Conservation (phyloP, 169 alveolate genomes). For the Plasmodium vivax region DNA sequence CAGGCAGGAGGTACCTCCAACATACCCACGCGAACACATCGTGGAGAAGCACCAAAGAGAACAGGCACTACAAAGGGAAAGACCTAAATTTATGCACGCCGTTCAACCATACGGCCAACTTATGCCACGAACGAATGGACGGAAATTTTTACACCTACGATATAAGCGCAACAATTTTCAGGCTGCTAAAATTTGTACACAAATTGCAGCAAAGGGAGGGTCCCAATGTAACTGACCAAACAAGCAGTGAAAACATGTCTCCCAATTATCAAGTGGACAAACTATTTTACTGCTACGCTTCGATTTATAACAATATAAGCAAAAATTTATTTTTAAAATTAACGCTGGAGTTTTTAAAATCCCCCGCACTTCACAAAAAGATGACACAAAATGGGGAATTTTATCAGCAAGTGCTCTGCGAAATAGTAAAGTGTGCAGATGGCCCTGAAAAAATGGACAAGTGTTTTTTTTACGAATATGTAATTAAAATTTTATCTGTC, state of each 20-base stretch:
- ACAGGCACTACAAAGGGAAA: conserved; percentile 8
- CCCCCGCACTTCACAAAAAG: conserved; percentile 15
- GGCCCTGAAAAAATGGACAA: conserved; percentile 20
- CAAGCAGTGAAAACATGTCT: not conserved
- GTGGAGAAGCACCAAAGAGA: not conserved
- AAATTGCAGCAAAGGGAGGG: conserved; percentile 27
- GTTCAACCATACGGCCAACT: conserved; percentile 37
- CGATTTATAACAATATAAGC: conserved; percentile 31
- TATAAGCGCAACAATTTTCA: conserved; percentile 32
- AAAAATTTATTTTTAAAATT: conserved; percentile 50
- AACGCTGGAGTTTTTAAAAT: conserved; percentile 32
- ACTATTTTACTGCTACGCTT: conserved; percentile 57
- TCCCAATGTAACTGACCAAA: not conserved
- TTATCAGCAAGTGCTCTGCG: conserved; percentile 39
- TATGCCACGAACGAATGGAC: conserved; percentile 59
- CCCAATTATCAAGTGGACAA: conserved; percentile 34
- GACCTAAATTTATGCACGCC: conserved; percentile 45
- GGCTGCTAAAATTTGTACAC: conserved; percentile 54
- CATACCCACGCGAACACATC: not conserved
- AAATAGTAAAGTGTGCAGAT: conserved; percentile 23
- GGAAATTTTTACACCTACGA: conserved; percentile 26
- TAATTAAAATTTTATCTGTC: conserved; percentile 39
- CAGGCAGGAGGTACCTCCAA: not conserved
- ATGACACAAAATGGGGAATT: conserved; percentile 15
- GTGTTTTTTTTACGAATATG: conserved; percentile 17